phyloP scores from a whole-genome alignment of 192 early-diverging fungal species.

The Phlyctochytrium arcticum region DNA sequence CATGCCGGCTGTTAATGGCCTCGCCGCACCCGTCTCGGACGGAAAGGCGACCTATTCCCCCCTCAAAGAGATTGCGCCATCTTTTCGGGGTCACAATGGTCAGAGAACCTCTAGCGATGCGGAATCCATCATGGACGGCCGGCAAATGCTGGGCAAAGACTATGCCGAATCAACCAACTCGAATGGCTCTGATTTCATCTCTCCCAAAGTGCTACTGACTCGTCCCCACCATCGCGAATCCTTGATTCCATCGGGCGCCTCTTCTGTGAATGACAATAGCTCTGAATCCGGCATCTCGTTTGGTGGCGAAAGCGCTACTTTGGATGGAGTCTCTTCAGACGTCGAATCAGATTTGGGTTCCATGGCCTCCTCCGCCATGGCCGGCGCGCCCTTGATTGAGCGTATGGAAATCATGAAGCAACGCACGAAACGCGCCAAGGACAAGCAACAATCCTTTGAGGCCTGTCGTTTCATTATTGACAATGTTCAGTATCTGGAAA shows the following conservation, averaged over 20 bases:
- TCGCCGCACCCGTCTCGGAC: not conserved
- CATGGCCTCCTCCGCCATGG: constrained; percentile 1
- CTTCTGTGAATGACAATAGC: constrained; percentile 1
- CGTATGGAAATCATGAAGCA: constrained; percentile 25
- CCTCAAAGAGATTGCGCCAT: not conserved
- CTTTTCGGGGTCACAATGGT: not conserved
- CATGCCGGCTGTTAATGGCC: no score
- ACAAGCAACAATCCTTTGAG: constrained; percentile 19
- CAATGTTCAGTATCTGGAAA: constrained; percentile 19
- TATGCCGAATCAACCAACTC: constrained; percentile 13
- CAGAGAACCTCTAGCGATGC: no score
- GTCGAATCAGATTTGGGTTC: constrained; percentile 16
- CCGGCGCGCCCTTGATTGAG: not conserved
- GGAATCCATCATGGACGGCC: constrained; percentile 4
- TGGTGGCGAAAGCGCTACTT: constrained; percentile 2
- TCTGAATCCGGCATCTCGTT: constrained; percentile 3
- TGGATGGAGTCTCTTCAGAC: constrained; percentile 15
- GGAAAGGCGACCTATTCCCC: not conserved
- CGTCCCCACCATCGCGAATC: constrained; percentile 10
- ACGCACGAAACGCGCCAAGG: constrained; percentile 6
- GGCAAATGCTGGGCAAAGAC: constrained; percentile 24
- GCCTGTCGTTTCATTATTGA: constrained; percentile 31
- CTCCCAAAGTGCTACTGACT: constrained; percentile 11
- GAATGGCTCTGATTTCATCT: not conserved
- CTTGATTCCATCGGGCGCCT: constrained; percentile 16